Evolutionary conservation across 495 filamentous ascomycete genomes (phyloP), one percentile per base, ranked within the genome.

Genomic region (Tuber calosporum): DNA sequence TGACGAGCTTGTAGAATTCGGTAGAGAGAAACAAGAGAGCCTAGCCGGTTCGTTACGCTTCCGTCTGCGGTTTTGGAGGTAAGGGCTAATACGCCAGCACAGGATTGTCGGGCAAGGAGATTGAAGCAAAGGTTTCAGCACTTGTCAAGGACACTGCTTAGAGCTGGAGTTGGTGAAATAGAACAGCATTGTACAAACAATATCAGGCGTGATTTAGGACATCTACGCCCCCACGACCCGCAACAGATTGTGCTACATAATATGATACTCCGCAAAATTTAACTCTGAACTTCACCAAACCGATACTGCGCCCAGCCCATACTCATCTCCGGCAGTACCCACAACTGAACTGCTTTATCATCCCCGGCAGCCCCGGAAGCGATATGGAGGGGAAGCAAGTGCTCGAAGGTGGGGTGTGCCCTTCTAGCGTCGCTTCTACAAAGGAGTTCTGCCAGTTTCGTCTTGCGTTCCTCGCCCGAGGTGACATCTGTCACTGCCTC

Each of bases 101-200:
- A 96, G 93, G 94, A 69, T 86, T 99, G 75, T 89, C 90, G 69
- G 93, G 96, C 82, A 90, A 95, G 83, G 89, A 94, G 84, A 97
- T 99, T 79, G 96, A 98, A 85, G 91, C 93, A 68, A 89, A 89
- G 77, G 88, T 99, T 74, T 90, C 92, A 72, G 85, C 86, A 72
- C 85, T 99, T 75, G 94, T 97, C 68, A 93, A 93, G 38, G 67
- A 69, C 13, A 68, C 76, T 36, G 70, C 70, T 70, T 78, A 78
- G 62, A 66, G 62, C 42, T 62, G n/a, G 13, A 5, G 20, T 37
- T 26, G 22, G 36, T 39, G 53, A 66, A 43, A 66, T 8, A 5
- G 30, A 70, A 9, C n/a, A 22, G 30, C 58, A 17, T 62, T 66
- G 53, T 34, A 34, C 53, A 62, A 62, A 62, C 26, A 30, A 19